phyloP scores from a whole-genome alignment of 805 yeast species.

The Barnettozyma sucrosica region DNA sequence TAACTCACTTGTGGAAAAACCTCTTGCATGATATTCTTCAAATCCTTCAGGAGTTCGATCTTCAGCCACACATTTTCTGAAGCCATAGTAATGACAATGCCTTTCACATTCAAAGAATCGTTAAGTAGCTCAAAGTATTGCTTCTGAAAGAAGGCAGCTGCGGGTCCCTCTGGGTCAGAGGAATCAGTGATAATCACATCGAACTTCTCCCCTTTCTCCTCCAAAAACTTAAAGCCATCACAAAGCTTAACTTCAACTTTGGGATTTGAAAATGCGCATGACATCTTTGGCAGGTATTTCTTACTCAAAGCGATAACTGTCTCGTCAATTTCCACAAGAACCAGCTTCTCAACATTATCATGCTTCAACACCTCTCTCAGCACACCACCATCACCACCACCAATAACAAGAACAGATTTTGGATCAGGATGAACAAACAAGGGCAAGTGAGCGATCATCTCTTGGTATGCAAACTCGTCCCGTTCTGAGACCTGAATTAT shows the following conservation, averaged over 20 bases:
- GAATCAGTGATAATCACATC: slow-evolving; percentile 90
- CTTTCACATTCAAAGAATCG: slow-evolving; percentile 55
- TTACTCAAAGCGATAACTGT: slow-evolving; percentile 68
- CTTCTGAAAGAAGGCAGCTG: slow-evolving; percentile 78
- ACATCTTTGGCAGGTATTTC: slow-evolving; percentile 73
- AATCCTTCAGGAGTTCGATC: slow-evolving; percentile 42
- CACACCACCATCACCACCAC: slow-evolving; percentile 97
- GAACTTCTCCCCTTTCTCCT: slow-evolving; percentile 44
- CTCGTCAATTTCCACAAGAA: slow-evolving; percentile 86
- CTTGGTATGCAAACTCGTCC: slow-evolving; percentile 93
- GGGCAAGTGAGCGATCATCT: slow-evolving; percentile 82
- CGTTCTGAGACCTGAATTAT: slow-evolving; percentile 87
- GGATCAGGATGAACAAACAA: slow-evolving; percentile 74
- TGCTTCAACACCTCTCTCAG: slow-evolving; percentile 83
- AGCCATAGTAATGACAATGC: slow-evolving; percentile 76
- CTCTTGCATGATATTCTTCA: slow-evolving; percentile 41
- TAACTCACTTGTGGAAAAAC: slow-evolving; percentile 61
- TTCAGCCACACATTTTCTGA: slow-evolving; percentile 74
- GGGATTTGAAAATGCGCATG: slow-evolving; percentile 56
- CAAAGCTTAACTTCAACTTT: slow-evolving; percentile 61
- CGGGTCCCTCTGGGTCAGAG: slow-evolving; percentile 95
- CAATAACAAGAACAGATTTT: slow-evolving; percentile 73
- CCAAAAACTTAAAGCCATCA: slow-evolving; percentile 80
- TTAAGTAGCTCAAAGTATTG: slow-evolving; percentile 65
- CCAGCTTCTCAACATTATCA: slow-evolving; percentile 53